These are phyloP conservation scores for Lentinula edodes DNA, from an alignment of 768 basidiomycete genomes.

Conservation along the genomic window DNA sequence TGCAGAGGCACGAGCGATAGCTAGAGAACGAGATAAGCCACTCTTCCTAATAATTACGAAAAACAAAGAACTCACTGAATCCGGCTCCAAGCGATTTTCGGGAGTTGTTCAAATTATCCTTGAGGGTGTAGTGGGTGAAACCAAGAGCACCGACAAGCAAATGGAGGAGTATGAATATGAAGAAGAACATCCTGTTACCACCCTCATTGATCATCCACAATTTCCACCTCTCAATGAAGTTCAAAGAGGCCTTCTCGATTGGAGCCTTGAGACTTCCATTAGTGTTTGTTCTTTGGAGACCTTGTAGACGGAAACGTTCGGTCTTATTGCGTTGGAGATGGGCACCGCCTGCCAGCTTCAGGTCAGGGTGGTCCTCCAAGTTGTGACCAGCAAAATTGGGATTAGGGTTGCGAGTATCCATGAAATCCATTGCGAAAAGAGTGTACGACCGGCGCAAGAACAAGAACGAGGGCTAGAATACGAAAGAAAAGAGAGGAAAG, in stretches of 20 bases:
- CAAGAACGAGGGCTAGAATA: constrained; percentile 16
- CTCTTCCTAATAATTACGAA: neutral
- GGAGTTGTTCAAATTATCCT: constrained; percentile 70
- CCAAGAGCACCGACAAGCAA: constrained; percentile 73
- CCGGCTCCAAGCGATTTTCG: constrained; percentile 69
- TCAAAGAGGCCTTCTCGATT: constrained; percentile 28
- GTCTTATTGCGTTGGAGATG: constrained; percentile 82
- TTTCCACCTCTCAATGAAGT: constrained; percentile 27
- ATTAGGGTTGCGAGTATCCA: constrained; percentile 42
- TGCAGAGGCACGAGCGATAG: constrained; percentile 83
- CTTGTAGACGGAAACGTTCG: constrained; percentile 79
- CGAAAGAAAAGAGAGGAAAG: constrained; percentile 24
- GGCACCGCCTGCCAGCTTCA: constrained; percentile 25
- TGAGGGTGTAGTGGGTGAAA: constrained; percentile 69
- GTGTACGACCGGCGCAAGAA: constrained; percentile 34
- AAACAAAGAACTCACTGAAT: constrained; percentile 49
- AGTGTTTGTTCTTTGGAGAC: constrained; percentile 64
- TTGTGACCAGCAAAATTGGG: constrained; percentile 64
- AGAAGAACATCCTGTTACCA: constrained; percentile 72
- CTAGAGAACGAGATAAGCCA: constrained; percentile 29
- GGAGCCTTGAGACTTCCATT: constrained; percentile 18
- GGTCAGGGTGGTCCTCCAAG: constrained; percentile 50
- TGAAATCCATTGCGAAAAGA: constrained; percentile 17
- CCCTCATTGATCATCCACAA: constrained; percentile 97
- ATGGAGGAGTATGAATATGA: constrained; percentile 77